Evolutionary conservation across 23 red algal species (phyloP).

Genomic region (Porphyridium purpureum): DNA sequence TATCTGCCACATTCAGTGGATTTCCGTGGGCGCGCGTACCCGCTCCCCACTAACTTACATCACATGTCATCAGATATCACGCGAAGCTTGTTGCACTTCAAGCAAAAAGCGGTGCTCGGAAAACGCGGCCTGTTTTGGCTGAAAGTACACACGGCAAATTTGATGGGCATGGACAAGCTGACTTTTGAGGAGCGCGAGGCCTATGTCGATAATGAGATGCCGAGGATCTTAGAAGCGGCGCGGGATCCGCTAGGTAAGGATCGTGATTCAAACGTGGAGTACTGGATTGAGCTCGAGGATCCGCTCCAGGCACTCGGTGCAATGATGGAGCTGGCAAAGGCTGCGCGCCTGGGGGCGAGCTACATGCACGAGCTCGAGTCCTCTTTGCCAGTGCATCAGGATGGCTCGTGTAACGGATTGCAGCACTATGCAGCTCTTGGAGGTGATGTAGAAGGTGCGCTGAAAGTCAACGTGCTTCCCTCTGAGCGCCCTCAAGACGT

Average conservation of each 20-base stretch:
- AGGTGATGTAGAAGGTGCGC: constrained; percentile 41
- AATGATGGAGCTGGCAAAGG: constrained; percentile 44
- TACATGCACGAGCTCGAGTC: constrained; percentile 23
- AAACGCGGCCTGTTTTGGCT: constrained; percentile 79
- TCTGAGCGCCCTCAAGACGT: constrained; percentile 79
- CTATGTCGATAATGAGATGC: constrained; percentile 37
- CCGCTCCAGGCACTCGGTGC: constrained; percentile 89
- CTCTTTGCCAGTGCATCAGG: constrained; percentile 60
- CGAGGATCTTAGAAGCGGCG: constrained; percentile 35
- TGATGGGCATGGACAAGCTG: constrained; percentile 54
- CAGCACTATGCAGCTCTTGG: constrained; percentile 96
- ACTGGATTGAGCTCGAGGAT: constrained; percentile 72
- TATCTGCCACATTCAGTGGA: constrained; percentile 94
- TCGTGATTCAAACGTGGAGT: constrained; percentile 65
- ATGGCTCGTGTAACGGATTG: constrained; percentile 94
- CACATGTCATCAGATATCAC: constrained; percentile 83
- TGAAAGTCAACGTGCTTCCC: constrained; percentile 76
- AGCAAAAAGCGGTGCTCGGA: constrained; percentile 45
- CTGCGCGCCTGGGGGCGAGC: constrained; percentile 28
- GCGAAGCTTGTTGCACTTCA: constrained; percentile 58
- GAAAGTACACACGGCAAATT: constrained; percentile 82
- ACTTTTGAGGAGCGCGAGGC: constrained; percentile 56
- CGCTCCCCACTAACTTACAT: constrained; percentile 60
- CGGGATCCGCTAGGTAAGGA: constrained; percentile 33
- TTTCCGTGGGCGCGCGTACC: constrained; percentile 95